These are phyloP conservation scores for Coemansia sp. DNA, from an alignment of 192 early-diverging fungal genomes.

Conservation along the genomic window DNA sequence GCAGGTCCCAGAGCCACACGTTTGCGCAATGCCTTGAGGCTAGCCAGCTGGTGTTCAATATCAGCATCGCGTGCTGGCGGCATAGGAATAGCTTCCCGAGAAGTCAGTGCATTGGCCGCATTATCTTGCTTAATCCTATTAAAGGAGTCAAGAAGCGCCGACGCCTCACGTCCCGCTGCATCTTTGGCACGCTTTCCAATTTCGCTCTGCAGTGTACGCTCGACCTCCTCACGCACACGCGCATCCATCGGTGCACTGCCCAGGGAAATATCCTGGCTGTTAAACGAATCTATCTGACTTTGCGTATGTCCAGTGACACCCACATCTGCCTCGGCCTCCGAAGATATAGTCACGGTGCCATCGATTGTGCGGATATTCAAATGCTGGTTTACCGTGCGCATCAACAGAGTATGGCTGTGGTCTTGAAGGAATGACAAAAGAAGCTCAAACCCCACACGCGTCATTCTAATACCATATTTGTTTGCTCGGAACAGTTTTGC, in stretches of 20 bases:
- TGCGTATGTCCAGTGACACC: constrained; percentile 70
- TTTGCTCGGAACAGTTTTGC: constrained; percentile 74
- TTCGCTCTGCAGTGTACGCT: constrained; percentile 71
- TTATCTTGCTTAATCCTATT: constrained; percentile 61
- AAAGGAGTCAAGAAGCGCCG: constrained; percentile 55
- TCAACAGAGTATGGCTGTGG: constrained; percentile 80
- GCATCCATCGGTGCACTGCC: constrained; percentile 70
- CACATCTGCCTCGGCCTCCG: constrained; percentile 57
- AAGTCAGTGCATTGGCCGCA: constrained; percentile 55
- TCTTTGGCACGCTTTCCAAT: constrained; percentile 41
- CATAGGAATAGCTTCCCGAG: constrained; percentile 37
- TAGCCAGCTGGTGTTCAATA: constrained; percentile 72
- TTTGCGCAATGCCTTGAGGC: constrained; percentile 71
- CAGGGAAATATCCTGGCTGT: constrained; percentile 73
- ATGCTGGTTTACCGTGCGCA: constrained; percentile 90
- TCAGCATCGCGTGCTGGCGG: constrained; percentile 64
- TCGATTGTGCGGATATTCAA: constrained; percentile 65
- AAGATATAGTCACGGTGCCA: constrained; percentile 25
- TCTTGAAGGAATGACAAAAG: constrained; percentile 90
- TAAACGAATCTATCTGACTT: constrained; percentile 73
- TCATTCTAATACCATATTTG: constrained; percentile 84
- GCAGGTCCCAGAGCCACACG: constrained; percentile 62
- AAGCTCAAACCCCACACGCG: constrained; percentile 82
- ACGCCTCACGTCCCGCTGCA: constrained; percentile 12
- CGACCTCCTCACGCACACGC: constrained; percentile 74